phyloP scores from a whole-genome alignment of 345 rosid genomes.

The Carallia brachiata region DNA sequence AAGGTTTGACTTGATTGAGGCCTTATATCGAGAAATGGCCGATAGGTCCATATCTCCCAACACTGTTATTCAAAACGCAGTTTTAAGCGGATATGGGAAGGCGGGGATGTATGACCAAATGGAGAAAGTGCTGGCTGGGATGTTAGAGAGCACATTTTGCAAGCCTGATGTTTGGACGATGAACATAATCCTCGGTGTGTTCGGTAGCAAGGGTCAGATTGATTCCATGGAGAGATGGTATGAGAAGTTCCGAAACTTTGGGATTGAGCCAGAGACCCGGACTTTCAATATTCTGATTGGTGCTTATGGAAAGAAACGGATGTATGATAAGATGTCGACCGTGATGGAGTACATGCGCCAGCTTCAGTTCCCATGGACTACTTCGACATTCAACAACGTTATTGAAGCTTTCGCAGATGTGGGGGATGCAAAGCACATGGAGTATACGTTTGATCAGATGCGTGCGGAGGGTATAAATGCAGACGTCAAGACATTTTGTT shows the following conservation, averaged over 20 bases:
- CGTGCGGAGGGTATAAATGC: slow-evolving; percentile 74
- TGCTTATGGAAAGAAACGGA: slow-evolving; percentile 81
- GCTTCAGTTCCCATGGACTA: slow-evolving; percentile 89
- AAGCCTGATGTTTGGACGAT: slow-evolving; percentile 96
- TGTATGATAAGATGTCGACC: slow-evolving; percentile 91
- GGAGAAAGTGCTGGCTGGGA: slow-evolving; percentile 74
- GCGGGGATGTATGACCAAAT: slow-evolving; percentile 73
- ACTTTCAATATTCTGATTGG: slow-evolving; percentile 85
- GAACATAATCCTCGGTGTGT: slow-evolving; percentile 77
- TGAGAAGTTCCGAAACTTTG: slow-evolving; percentile 74
- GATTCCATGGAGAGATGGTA: slow-evolving; percentile 93
- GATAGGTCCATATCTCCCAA: slow-evolving; percentile 50
- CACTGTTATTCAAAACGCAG: slow-evolving; percentile 81
- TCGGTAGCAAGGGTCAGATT: slow-evolving; percentile 78
- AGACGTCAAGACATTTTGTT: slow-evolving; percentile 87
- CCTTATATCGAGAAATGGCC: slow-evolving; percentile 34
- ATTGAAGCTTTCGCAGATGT: slow-evolving; percentile 87
- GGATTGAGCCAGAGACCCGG: slow-evolving; percentile 82
- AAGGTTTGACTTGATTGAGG: slow-evolving; percentile 58
- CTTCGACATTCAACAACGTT: slow-evolving; percentile 82
- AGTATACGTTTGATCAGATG: slow-evolving; percentile 85
- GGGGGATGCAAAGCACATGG: slow-evolving; percentile 89
- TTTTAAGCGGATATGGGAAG: slow-evolving; percentile 79
- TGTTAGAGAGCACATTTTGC: slow-evolving; percentile 58
- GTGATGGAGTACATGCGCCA: slow-evolving; percentile 95